Evolutionary conservation across 2,329 filamentous ascomycete species (phyloP), one percentile per base, ranked within the genome.

Genomic region (Bipolaris victoriae): DNA sequence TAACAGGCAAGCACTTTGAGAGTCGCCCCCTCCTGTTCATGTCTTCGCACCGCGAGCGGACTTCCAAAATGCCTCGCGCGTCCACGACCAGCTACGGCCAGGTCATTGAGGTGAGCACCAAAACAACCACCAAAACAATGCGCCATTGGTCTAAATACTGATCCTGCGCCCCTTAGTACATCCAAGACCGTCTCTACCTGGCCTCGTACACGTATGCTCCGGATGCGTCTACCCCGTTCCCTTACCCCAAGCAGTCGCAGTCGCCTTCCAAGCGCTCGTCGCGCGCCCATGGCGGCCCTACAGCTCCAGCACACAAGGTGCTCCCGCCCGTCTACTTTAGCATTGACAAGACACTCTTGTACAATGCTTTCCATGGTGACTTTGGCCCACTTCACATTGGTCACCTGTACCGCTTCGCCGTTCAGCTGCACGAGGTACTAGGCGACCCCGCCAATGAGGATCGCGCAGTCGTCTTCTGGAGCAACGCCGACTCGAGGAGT

Each of bases 361-460:
- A 99, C 84, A 99, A 99, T 77, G 93, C 94, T 31, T 99, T 99
- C 79, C 93, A 98, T 79, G 93, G 96, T 71, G 95, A 99, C 80
- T 99, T 99, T 77, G 95, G 95, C 70, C 95, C 95, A 71, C 83
- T 99, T 58, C 95, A 99, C 81, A 96, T 99, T 67, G 95, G 95
- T 24, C 95, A 99, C 76, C 82, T 99, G 39, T 99, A 98, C 82
- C 87, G 95, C 62, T 99, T 98, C 77, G 94, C 95, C 4, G 90
- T 98, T 52, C 89, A 94, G 70, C 92, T 99, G 74, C 95, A 99
- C 74, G 94, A 98, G 69, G 92, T 98, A 45, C 84, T 99, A 35
- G 94, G 91, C 15, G 92, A 93, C 57, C 91, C 92, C 63, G 91
- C 92, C 70, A 97, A 96, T 78, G 90, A 93, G 80, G 88, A 92